These are phyloP conservation scores for Thelonectria discophora DNA, from an alignment of 2,329 filamentous ascomycete genomes.

Conservation along the genomic window DNA sequence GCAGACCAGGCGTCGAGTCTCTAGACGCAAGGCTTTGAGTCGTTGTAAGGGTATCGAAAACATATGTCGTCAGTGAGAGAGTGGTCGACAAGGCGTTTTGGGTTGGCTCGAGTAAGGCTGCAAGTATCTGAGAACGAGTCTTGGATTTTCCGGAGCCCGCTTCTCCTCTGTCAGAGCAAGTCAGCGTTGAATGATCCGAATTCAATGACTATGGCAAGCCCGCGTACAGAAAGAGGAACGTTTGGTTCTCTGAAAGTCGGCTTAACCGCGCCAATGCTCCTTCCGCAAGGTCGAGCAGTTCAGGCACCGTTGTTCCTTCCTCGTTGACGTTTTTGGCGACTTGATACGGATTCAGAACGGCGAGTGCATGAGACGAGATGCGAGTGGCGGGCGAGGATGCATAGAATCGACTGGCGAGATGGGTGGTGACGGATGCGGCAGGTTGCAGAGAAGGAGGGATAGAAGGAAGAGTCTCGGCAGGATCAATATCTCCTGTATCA, in stretches of 20 bases:
- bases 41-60: background rate
- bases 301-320: background rate
- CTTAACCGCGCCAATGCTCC: background rate
- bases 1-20: background rate
- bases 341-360: background rate
- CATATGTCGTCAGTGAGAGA: background rate
- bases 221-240: conserved; percentile 1
- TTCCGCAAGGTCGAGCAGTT: background rate
- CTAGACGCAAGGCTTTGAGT: no score
- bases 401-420: conserved; percentile 1
- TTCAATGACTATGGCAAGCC: background rate
- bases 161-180: background rate
- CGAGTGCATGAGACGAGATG: background rate
- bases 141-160: background rate
- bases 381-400: background rate
- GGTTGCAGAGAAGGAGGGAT: background rate
- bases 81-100: background rate
- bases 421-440: background rate
- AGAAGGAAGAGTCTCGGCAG: background rate
- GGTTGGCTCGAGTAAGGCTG: background rate
- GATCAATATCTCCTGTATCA: no score
- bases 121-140: background rate
- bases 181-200: background rate
- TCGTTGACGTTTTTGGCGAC: background rate
- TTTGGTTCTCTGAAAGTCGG: conserved; percentile 1